Base-by-base conservation (phyloP, 805 yeast species). In the Jamesozyma gamospora region DNA sequence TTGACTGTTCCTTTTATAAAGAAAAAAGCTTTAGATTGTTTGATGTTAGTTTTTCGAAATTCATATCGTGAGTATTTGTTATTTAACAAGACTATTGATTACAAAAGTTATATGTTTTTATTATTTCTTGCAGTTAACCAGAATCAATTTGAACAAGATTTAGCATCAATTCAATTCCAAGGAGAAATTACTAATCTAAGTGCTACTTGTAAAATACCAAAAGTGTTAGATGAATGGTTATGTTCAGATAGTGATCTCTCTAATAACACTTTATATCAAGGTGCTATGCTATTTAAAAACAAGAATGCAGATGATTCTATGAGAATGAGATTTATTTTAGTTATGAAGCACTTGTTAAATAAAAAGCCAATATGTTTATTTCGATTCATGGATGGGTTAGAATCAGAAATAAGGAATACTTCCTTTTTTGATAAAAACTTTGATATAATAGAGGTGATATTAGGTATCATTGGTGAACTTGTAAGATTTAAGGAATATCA, bases 1-100 rank as follows among this genome's bases (percentile, higher is more conserved):
- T 56, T 80, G 31, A 70, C 72, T 28, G 58, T 75, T 8, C 75
- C 85, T 7, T 76, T 72, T 41, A 65, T 79, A 16, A 72, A 70
- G 41, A 69, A 67, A 9, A 60, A 67, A 2, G 71, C 83, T 0
- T 51, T 74, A 27, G 62, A 59, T 1, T 64, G 73, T 18, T 50
- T 79, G 48, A 64, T 63, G 36, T 51, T 58, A 0, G 55, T 74
- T 18, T 69, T 74, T 51, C 60, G 61, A 17, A 58, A 67, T 15
- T 61, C 78, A 44, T 67, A 64, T 41, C 50, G 48, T 25, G 70
- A 68, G 34, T 64, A 56, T 15, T 25, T 40, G 11, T 34, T 42
- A 6, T 41, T 48, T n/a, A 39, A 46, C 2, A 39, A 46, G 1
- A 36, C 47, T 0, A 44, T 40, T 12, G 50, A 50, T 26, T 48